phyloP scores from a whole-genome alignment of 768 basidiomycete species.

The Aureoboletus auriporus region DNA sequence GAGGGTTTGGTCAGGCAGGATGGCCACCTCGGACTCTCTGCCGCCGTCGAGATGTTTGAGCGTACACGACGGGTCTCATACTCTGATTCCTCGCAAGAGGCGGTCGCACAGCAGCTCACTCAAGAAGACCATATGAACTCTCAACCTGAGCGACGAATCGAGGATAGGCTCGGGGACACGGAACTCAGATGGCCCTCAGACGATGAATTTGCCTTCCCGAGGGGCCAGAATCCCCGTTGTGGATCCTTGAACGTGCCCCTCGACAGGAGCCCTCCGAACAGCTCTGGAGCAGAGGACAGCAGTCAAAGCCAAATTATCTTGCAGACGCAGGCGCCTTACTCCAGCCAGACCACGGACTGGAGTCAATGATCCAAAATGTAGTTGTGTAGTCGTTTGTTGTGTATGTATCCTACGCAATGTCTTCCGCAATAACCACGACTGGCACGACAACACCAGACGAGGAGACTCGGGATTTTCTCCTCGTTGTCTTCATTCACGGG shows the following conservation, averaged over 20 bases:
- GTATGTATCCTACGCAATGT: not conserved
- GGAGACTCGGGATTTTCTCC: constrained; percentile 40
- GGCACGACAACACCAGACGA: constrained; percentile 4
- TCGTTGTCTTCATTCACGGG: constrained; percentile 80
- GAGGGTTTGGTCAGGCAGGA: constrained; percentile 13
- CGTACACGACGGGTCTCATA: constrained; percentile 14
- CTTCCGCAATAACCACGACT: constrained; percentile 4
- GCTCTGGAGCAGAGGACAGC: constrained; percentile 12
- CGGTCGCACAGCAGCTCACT: constrained; percentile 48
- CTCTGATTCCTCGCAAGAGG: constrained; percentile 38
- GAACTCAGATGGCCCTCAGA: constrained; percentile 30
- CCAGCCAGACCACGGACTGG: constrained; percentile 35
- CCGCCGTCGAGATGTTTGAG: constrained; percentile 21
- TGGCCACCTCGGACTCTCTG: constrained; percentile 3
- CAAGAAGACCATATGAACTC: constrained; percentile 29
- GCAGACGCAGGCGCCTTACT: constrained; percentile 54
- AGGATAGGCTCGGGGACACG: constrained; percentile 7
- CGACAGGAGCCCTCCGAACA: not conserved
- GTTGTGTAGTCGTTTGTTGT: too few species aligned
- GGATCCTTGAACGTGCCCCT: constrained; percentile 23
- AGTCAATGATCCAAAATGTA: constrained; percentile 12
- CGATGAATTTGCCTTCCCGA: constrained; percentile 13
- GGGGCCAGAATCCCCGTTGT: constrained; percentile 12
- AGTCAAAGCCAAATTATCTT: constrained; percentile 31
- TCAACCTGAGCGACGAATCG: constrained; percentile 2